Evolutionary conservation across 1,284 basidiomycete species (phyloP).

Genomic region (Rhodofomes roseus): DNA sequence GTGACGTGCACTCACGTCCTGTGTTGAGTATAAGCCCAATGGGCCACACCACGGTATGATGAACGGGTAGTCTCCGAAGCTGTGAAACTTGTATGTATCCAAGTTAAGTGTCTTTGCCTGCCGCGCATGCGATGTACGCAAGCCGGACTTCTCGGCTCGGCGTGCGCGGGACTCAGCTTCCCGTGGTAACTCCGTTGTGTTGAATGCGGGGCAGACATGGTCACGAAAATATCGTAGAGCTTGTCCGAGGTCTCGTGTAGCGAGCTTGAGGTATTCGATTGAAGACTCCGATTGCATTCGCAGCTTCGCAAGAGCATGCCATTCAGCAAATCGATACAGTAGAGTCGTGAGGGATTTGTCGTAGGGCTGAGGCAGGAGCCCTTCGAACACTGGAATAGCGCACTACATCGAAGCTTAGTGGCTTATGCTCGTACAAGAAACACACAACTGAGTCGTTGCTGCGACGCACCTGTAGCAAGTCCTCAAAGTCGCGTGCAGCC

Average conservation of each 20-base stretch:
- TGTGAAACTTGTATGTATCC: too few relatives aligned
- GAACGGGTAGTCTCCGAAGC: too few relatives aligned
- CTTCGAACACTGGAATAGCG: constrained; percentile 26
- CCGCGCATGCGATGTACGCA: neutral
- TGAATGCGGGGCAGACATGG: constrained; percentile 11
- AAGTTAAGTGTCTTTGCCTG: too few relatives aligned
- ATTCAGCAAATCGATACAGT: constrained; percentile 21
- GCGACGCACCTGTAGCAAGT: constrained; percentile 22
- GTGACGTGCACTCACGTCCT: neutral
- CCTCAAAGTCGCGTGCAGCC: constrained; percentile 28
- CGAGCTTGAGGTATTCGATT: too few relatives aligned
- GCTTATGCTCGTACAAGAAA: neutral
- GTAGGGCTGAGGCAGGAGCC: constrained; percentile 18
- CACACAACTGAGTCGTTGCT: neutral
- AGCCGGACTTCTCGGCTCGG: neutral
- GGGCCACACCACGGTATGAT: too few relatives aligned
- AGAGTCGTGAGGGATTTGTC: constrained; percentile 20
- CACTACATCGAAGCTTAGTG: too few relatives aligned
- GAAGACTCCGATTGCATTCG: constrained; percentile 24
- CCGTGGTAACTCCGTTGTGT: constrained; percentile 22
- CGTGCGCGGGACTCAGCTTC: constrained; percentile 19
- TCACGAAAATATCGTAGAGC: constrained; percentile 16
- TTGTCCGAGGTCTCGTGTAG: constrained; percentile 4
- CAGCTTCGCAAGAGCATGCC: constrained; percentile 30
- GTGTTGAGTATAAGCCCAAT: too few relatives aligned